Evolutionary conservation across 352 stramenopile genomes (phyloP).

Genomic region (Globisporangium nunn): DNA sequence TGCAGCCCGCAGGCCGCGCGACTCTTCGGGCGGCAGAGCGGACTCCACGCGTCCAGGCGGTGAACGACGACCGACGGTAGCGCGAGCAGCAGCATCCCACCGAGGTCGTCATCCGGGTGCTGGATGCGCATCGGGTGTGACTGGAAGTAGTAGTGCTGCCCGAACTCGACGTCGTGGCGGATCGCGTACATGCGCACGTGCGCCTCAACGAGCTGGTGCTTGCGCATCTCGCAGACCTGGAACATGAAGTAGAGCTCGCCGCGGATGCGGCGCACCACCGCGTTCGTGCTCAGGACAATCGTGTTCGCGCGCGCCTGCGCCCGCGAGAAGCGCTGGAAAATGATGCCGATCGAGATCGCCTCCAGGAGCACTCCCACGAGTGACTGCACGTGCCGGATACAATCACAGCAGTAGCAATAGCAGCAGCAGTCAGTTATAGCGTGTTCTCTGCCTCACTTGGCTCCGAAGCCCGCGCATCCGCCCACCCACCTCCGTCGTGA

Average conservation of each 20-base stretch:
- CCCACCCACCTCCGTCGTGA: conserved; percentile 47
- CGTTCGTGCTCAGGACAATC: conserved; percentile 92
- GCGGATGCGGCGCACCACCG: conserved; percentile 84
- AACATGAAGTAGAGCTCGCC: conserved; percentile 93
- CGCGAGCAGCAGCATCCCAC: conserved; percentile 83
- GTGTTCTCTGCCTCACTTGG: background rate
- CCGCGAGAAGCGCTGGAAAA: conserved; percentile 92
- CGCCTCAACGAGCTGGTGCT: conserved; percentile 93
- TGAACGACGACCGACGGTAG: conserved; percentile 92
- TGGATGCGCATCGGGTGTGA: conserved; percentile 92
- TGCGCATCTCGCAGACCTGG: conserved; percentile 86
- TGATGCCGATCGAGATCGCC: conserved; percentile 90
- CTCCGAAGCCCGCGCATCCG: background rate
- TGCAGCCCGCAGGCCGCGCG: conserved; percentile 35
- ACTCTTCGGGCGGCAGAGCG: conserved; percentile 75
- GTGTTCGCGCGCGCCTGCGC: conserved; percentile 88
- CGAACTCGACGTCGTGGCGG: conserved; percentile 58
- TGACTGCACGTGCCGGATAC: conserved; percentile 45
- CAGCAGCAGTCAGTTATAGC: background rate
- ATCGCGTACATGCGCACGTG: conserved; percentile 93
- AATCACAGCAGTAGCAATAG: background rate
- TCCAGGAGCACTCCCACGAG: conserved; percentile 89
- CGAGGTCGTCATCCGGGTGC: conserved; percentile 90
- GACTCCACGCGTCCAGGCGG: conserved; percentile 88
- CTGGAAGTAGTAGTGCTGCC: conserved; percentile 84